These are phyloP conservation scores for Mycena latifolia DNA, from an alignment of 768 basidiomycete species.

Conservation along the genomic window DNA sequence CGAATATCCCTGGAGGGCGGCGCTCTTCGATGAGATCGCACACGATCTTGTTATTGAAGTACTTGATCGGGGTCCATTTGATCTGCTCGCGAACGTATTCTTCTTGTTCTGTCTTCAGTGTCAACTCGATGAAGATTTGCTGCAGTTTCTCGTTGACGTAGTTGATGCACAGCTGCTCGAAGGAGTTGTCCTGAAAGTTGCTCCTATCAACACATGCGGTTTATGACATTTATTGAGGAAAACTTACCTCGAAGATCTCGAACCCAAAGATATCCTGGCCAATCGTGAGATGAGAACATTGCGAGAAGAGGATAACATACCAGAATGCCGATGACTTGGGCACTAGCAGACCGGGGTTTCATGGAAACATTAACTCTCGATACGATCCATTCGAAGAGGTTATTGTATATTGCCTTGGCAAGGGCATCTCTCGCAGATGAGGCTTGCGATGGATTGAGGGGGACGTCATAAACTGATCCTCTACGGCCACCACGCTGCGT, in stretches of 20 bases:
- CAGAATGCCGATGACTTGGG: conserved; percentile 93
- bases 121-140: conserved; percentile 99
- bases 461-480: conserved; percentile 98
- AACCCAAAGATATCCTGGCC: conserved; percentile 96
- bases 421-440: conserved; percentile 90
- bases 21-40: conserved; percentile 98
- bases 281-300: conserved; percentile 15
- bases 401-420: conserved; percentile 97
- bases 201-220: neutral
- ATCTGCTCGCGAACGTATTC: conserved; percentile 99
- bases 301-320: conserved; percentile 52
- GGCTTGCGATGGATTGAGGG: conserved; percentile 93
- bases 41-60: conserved; percentile 98
- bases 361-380: conserved; percentile 96
- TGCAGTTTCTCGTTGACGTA: conserved; percentile 99
- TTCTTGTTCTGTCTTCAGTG: conserved; percentile 98
- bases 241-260: conserved; percentile 91
- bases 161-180: conserved; percentile 99
- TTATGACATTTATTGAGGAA: neutral
- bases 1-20: conserved; percentile 96
- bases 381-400: conserved; percentile 99
- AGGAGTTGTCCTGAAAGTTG: conserved; percentile 83
- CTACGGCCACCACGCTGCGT: conserved; percentile 92
- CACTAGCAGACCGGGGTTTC: conserved; percentile 81
- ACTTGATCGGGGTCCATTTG: conserved; percentile 99